Conservation (phyloP, 1,284 basidiomycete genomes). For the Trametes sp. region DNA sequence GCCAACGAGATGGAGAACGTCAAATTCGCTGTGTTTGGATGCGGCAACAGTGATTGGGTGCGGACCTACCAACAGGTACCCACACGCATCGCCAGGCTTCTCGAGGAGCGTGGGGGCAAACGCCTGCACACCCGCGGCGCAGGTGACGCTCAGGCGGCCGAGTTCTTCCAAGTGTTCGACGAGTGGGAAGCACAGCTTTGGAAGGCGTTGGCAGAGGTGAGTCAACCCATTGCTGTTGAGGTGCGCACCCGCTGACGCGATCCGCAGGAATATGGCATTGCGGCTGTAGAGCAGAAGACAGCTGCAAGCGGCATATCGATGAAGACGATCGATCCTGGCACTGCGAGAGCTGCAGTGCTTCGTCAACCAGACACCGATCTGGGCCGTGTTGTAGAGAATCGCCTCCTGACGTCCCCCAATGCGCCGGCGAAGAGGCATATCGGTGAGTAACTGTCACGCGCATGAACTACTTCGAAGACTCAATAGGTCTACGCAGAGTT, state of each 20-base stretch:
- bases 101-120: constrained; percentile 51
- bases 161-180: constrained; percentile 57
- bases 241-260: neutral
- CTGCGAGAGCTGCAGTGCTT: constrained; percentile 46
- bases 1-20: constrained; percentile 46
- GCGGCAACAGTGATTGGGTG: constrained; percentile 62
- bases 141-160: constrained; percentile 52
- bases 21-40: constrained; percentile 59
- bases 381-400: constrained; percentile 51
- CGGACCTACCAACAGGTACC: constrained; percentile 62
- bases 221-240: neutral
- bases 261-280: constrained; percentile 43
- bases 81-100: constrained; percentile 48
- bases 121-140: constrained; percentile 50
- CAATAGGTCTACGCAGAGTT: constrained; percentile 42
- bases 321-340: constrained; percentile 45
- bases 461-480: neutral
- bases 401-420: constrained; percentile 48
- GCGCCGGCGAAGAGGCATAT: constrained; percentile 54
- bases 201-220: constrained; percentile 46
- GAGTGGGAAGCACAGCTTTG: constrained; percentile 53
- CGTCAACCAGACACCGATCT: constrained; percentile 50
- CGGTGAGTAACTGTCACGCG: constrained; percentile 44
- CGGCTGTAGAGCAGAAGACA: constrained; percentile 28
- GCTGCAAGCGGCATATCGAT: constrained; percentile 38